Conservation (phyloP, 1,284 basidiomycete species). For the Ceratobasidium sp. region DNA sequence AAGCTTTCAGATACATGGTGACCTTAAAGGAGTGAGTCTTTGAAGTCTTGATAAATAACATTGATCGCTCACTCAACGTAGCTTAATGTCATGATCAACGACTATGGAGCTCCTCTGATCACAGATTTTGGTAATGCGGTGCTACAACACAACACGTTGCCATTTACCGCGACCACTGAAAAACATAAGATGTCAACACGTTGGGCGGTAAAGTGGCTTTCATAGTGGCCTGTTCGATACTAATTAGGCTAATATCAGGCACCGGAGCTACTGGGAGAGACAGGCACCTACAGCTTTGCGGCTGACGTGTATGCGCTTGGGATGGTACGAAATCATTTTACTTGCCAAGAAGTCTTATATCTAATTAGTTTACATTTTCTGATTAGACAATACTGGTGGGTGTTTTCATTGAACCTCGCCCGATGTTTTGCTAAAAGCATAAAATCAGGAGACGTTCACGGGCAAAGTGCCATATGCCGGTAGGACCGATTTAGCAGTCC, state of each 20-base stretch:
- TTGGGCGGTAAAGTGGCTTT: constrained; percentile 2
- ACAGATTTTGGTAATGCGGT: constrained; percentile 24
- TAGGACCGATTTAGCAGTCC: not conserved
- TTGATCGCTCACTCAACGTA: not conserved
- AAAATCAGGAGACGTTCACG: constrained; percentile 31
- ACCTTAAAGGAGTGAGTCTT: constrained; percentile 11
- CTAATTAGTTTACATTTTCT: no score
- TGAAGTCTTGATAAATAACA: no score
- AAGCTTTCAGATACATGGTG: constrained; percentile 4
- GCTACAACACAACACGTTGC: not conserved
- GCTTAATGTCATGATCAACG: constrained; percentile 2
- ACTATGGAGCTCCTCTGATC: constrained; percentile 3
- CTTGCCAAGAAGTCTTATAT: no score
- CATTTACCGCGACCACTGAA: not conserved
- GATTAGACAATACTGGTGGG: constrained; percentile 33
- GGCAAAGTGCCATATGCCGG: not conserved
- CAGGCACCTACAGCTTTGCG: not conserved
- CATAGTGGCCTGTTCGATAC: no score
- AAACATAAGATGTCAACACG: constrained; percentile 1
- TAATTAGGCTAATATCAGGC: not conserved
- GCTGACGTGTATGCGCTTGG: constrained; percentile 9
- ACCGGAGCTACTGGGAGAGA: constrained; percentile 14
- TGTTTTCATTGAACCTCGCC: no score
- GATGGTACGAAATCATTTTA: not conserved
- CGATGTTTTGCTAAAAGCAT: no score